phyloP scores from a whole-genome alignment of 1,284 basidiomycete genomes.

The Coniophora puteana region DNA sequence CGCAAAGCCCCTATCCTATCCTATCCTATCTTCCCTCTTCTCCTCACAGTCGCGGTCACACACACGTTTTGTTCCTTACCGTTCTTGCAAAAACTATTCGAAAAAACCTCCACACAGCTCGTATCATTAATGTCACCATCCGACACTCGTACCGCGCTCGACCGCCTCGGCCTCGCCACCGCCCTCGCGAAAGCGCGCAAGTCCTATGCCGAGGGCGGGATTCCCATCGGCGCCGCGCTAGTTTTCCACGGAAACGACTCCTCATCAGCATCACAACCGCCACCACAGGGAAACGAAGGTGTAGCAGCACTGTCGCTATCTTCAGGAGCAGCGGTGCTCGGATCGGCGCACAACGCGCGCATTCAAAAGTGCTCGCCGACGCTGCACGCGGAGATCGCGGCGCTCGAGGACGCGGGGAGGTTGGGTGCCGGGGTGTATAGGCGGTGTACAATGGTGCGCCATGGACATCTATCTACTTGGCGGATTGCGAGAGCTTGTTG shows the following conservation, averaged over 20 bases:
- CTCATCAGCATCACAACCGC: constrained; percentile 6
- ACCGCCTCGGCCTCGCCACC: constrained; percentile 23
- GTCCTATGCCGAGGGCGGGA: constrained; percentile 45
- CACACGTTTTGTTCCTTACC: not conserved
- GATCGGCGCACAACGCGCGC: constrained; percentile 47
- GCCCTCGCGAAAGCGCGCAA: constrained; percentile 43
- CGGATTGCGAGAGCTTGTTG: not conserved
- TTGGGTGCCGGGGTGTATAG: constrained; percentile 39
- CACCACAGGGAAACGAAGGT: no score
- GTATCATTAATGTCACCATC: no score
- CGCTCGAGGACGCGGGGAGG: constrained; percentile 48
- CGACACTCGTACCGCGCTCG: no score
- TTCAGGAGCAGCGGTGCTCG: constrained; percentile 31
- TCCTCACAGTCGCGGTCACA: not conserved
- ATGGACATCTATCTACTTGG: constrained; percentile 2
- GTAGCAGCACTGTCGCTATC: constrained; percentile 6
- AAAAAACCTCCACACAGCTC: no score
- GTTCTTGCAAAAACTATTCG: not conserved
- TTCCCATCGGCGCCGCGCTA: constrained; percentile 56
- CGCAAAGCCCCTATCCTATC: not conserved
- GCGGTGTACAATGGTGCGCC: constrained; percentile 36
- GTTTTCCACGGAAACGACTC: constrained; percentile 31
- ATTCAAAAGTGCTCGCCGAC: constrained; percentile 52
- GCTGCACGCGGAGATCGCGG: constrained; percentile 53
- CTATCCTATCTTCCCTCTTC: not conserved